Evolutionary conservation across 2,329 filamentous ascomycete species (phyloP).

Genomic region (Colletotrichum salicis): DNA sequence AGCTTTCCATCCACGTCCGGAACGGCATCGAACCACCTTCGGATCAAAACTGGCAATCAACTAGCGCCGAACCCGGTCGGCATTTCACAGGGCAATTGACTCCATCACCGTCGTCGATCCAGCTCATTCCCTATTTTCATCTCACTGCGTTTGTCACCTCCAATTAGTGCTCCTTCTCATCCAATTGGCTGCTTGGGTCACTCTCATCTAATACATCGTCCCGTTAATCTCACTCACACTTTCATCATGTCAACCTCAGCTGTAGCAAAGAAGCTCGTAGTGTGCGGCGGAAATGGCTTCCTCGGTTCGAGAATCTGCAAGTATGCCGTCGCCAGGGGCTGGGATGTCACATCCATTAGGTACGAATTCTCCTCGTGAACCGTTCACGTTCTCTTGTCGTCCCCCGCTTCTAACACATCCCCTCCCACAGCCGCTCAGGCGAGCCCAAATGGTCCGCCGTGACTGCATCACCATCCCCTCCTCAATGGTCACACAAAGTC

Average conservation of each 20-base stretch:
- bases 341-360: conserved; percentile 95
- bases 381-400: not conserved
- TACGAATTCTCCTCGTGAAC: conserved; percentile 49
- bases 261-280: conserved; percentile 81
- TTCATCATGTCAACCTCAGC: conserved; percentile 62
- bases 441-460: conserved; percentile 86
- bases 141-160: not conserved
- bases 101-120: not conserved
- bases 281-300: conserved; percentile 95
- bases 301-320: conserved; percentile 91
- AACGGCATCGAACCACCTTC: conserved; percentile 32
- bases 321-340: conserved; percentile 84
- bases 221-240: not conserved
- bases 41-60: conserved; percentile 11
- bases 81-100: not conserved
- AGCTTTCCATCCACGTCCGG: conserved; percentile 22
- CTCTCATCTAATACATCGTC: not conserved
- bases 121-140: conserved; percentile 7
- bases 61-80: conserved; percentile 20
- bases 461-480: conserved; percentile 75
- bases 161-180: not conserved
- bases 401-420: conserved; percentile 36
- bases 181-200: not conserved
- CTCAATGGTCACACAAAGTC: conserved; percentile 84
- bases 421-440: conserved; percentile 78